Evolutionary conservation across 2,329 filamentous ascomycete genomes (phyloP).

Genomic region (Paecilomyces variotii): DNA sequence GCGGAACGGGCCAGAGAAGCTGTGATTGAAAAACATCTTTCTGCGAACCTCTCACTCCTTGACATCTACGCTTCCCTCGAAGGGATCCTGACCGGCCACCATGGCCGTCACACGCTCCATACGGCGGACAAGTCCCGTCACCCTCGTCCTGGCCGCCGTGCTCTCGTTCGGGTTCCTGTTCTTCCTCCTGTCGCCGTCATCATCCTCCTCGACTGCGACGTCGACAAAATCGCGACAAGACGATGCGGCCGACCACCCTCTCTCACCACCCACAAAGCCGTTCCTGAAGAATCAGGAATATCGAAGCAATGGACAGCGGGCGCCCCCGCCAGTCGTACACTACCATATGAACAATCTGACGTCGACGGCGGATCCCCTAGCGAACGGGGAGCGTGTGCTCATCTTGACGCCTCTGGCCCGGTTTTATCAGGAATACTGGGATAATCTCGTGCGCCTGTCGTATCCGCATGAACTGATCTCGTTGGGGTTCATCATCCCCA

Average conservation of each 20-base stretch:
- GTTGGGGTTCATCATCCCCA: slow-evolving; percentile 90
- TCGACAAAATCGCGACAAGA: slow-evolving; percentile 44
- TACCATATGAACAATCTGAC: slow-evolving; percentile 96
- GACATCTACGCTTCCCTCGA: slow-evolving; percentile 2
- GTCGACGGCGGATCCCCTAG: slow-evolving; percentile 64
- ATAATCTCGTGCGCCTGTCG: slow-evolving; percentile 72
- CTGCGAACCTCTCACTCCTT: neutral
- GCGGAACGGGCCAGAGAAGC: neutral
- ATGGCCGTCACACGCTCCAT: slow-evolving; percentile 59
- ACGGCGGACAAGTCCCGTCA: slow-evolving; percentile 72
- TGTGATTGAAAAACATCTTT: neutral
- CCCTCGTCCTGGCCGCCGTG: slow-evolving; percentile 61
- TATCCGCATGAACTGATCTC: slow-evolving; percentile 96
- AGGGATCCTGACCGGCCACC: slow-evolving; percentile 20
- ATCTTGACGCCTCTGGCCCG: slow-evolving; percentile 87
- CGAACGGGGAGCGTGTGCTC: slow-evolving; percentile 76
- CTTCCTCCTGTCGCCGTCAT: slow-evolving; percentile 52
- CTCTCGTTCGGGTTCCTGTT: slow-evolving; percentile 65
- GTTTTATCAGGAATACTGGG: slow-evolving; percentile 94
- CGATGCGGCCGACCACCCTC: slow-evolving; percentile 57
- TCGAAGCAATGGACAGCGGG: slow-evolving; percentile 39
- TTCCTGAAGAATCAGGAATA: slow-evolving; percentile 58
- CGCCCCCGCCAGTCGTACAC: slow-evolving; percentile 76
- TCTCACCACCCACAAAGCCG: slow-evolving; percentile 66
- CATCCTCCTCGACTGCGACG: slow-evolving; percentile 41